phyloP scores from a whole-genome alignment of 345 rosid genomes.

The Conringia planisiliqua region DNA sequence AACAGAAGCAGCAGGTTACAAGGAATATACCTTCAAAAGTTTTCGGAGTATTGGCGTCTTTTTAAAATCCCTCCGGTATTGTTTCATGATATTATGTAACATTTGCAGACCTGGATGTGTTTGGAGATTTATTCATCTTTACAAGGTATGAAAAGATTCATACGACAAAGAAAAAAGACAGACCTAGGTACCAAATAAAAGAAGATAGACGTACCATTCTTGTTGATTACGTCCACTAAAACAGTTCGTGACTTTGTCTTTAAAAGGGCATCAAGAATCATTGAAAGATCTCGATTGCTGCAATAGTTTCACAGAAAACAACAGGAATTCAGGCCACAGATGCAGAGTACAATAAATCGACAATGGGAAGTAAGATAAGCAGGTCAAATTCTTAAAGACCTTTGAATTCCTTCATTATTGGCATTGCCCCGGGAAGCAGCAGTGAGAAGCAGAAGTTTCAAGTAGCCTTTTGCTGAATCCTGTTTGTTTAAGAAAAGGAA shows the following conservation, averaged over 20 bases:
- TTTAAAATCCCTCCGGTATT: conserved; percentile 80
- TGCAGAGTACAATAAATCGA: neutral
- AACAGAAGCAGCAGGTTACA: conserved; percentile 10
- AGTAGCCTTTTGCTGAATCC: conserved; percentile 91
- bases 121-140: conserved; percentile 20
- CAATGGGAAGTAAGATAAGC: conserved; percentile 8
- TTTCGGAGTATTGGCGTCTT: conserved; percentile 96
- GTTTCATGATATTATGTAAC: conserved; percentile 97
- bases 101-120: conserved; percentile 74
- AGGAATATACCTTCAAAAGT: conserved; percentile 75
- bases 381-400: conserved; percentile 43
- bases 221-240: conserved; percentile 73
- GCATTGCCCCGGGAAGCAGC: conserved; percentile 87
- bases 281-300: conserved; percentile 98
- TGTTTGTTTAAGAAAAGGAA: conserved; percentile 35
- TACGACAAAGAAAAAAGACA: conserved; percentile 7
- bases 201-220: conserved; percentile 62
- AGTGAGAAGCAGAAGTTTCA: conserved; percentile 94
- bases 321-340: conserved; percentile 18
- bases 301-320: conserved; percentile 34
- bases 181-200: conserved; percentile 9
- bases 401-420: conserved; percentile 88
- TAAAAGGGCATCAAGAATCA: conserved; percentile 97
- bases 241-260: conserved; percentile 90
- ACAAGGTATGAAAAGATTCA: conserved; percentile 6